Evolutionary conservation across 768 basidiomycete genomes (phyloP), one percentile per base, ranked within the genome.

Genomic region (Phanerochaete sordida): DNA sequence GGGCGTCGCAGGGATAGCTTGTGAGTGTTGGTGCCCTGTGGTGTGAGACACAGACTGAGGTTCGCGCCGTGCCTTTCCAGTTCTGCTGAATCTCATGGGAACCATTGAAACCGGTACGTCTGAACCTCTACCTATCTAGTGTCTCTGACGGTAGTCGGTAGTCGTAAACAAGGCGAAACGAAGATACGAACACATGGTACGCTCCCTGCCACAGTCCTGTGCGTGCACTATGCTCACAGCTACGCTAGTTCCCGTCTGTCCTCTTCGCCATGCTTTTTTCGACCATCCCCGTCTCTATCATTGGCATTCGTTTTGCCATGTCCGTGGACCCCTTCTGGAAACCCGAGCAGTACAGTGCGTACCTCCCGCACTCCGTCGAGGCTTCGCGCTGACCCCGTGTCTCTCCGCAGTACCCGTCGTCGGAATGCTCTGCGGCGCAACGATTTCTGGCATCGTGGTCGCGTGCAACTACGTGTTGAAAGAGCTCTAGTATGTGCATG

Each of bases 391-490:
- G n/a, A 45, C 11, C 8, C 27, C 15, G 37, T 15, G 43, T 61
- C 31, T 16, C 23, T 28, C 2, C 27, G 11, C 68, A 92, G 91
- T 93, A 55, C 91, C 90, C 5, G 83, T 93, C 55, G 80, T 92
- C 8, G 91, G 93, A 7, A 95, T 94, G 93, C 77, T 94, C 2
- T 88, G 91, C 43, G 92, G 92, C 1, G 84, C 82, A 57, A 86
- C 90, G 1, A 87, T 95, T 54, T 86, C 87, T 0, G 84, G 86
- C 0, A 82, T 94, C 7, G 86, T 91, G 1, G 83, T 95, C 0
- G 80, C 86, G 2, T 76, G 88, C 2, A 83, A 81, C 56, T 86
- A 81, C 57, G 80, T 93, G n/a, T 76, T 92, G 48, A 89, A 84
- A 62, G 91, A 94, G 65, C 73, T 95, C 23, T 78, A 83, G 90